These are phyloP conservation scores for Yamadazyma conglobata DNA, from an alignment of 1,139 yeast genomes.

Conservation along the genomic window DNA sequence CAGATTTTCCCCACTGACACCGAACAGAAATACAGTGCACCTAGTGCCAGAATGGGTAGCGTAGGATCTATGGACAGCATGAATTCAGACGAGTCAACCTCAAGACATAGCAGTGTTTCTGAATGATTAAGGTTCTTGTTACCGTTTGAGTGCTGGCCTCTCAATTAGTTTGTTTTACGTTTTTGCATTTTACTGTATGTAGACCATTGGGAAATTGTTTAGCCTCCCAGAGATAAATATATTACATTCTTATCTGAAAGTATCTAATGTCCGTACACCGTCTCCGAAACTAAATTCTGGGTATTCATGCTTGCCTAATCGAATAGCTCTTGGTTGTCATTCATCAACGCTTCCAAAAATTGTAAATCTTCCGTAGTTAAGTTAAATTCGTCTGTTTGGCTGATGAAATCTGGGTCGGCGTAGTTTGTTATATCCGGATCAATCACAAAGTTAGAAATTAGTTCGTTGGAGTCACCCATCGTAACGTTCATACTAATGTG, in stretches of 20 bases:
- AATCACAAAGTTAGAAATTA: too few species aligned
- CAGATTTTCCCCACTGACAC: slow-evolving; percentile 3
- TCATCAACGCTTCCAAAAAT: slow-evolving; percentile 9
- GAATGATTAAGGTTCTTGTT: too few species aligned
- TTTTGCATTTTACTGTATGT: too few species aligned
- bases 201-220: too few species aligned
- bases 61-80: slow-evolving; percentile 17
- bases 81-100: slow-evolving; percentile 10
- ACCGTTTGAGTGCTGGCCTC: too few species aligned
- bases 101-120: slow-evolving; percentile 12
- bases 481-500: too few species aligned
- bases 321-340: slow-evolving; percentile 8
- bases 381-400: too few species aligned
- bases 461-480: too few species aligned
- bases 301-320: slow-evolving; percentile 3
- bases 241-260: slow-evolving; percentile 1
- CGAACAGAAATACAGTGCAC: slow-evolving; percentile 4
- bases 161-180: too few species aligned
- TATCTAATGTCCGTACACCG: too few species aligned
- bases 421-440: neutral
- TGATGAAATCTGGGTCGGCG: neutral
- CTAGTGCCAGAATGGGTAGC: slow-evolving; percentile 22
- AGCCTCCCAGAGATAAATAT: too few species aligned
- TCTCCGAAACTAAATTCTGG: too few species aligned
- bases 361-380: slow-evolving; percentile 8